phyloP scores from a whole-genome alignment of 768 basidiomycete genomes.

The Suillus clintonianus region DNA sequence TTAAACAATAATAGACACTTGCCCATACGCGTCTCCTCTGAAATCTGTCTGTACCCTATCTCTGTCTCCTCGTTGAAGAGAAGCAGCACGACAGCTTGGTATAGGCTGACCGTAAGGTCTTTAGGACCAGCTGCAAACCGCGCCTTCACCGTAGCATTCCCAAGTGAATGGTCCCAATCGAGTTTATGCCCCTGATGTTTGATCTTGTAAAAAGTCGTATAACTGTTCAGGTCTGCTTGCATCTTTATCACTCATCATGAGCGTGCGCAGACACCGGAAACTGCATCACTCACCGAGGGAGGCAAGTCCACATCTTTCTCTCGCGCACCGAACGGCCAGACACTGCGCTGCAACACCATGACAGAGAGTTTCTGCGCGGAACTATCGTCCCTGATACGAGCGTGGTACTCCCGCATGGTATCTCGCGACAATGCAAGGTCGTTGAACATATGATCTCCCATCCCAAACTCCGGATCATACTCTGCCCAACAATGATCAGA shows the following conservation, averaged over 20 bases:
- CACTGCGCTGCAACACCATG: constrained; percentile 84
- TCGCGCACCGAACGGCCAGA: constrained; percentile 78
- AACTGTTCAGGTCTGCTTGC: constrained; percentile 66
- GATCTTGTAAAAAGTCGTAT: constrained; percentile 68
- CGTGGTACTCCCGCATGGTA: constrained; percentile 64
- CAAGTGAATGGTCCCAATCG: constrained; percentile 86
- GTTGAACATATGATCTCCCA: constrained; percentile 95
- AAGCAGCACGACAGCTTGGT: constrained; percentile 84
- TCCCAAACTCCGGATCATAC: constrained; percentile 94
- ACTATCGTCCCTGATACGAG: constrained; percentile 40
- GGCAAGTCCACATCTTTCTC: constrained; percentile 56
- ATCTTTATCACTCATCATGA: constrained; percentile 49
- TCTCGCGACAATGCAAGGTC: constrained; percentile 82
- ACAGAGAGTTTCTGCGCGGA: constrained; percentile 58
- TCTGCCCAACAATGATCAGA: constrained; percentile 45
- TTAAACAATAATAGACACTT: constrained; percentile 23
- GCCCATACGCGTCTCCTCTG: constrained; percentile 73
- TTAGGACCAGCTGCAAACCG: constrained; percentile 70
- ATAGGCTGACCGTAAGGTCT: constrained; percentile 88
- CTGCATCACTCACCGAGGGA: constrained; percentile 40
- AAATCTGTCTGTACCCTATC: constrained; percentile 67
- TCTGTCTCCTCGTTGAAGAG: constrained; percentile 76
- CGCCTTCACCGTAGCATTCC: constrained; percentile 75
- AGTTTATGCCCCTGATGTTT: constrained; percentile 79
- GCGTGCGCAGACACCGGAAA: constrained; percentile 2